Conservation (phyloP, 2,329 filamentous ascomycete species). For the Escovopsis sp. region DNA sequence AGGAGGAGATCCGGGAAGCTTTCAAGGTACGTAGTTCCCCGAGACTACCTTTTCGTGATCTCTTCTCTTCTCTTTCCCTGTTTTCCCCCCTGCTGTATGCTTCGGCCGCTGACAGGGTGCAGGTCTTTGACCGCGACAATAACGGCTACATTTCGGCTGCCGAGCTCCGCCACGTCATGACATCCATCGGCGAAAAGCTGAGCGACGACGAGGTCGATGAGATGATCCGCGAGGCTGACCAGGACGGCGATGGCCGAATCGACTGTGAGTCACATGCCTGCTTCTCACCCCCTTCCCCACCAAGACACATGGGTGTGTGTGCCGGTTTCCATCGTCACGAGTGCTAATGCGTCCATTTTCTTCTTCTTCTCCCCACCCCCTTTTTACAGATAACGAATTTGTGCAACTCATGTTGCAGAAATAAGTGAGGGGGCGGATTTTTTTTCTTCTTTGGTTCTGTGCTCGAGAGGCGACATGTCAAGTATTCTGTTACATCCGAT, state of each 20-base stretch:
- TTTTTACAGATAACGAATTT: constrained; percentile 64
- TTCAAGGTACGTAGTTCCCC: constrained; percentile 50
- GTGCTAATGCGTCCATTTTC: neutral
- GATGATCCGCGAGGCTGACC: constrained; percentile 85
- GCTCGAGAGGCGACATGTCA: constrained; percentile 3
- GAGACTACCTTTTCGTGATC: neutral
- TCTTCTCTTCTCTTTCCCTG: no score
- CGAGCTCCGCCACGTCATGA: constrained; percentile 82
- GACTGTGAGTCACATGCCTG: constrained; percentile 47
- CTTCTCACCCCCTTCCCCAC: no score
- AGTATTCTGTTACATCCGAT: constrained; percentile 3
- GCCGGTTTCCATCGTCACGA: no score
- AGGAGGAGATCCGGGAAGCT: constrained; percentile 79
- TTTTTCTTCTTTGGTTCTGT: constrained; percentile 3
- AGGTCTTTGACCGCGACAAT: constrained; percentile 78
- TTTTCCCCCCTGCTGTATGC: no score
- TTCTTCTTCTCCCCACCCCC: neutral
- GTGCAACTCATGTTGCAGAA: constrained; percentile 95
- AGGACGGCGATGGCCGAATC: constrained; percentile 77
- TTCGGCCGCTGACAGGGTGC: neutral
- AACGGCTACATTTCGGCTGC: constrained; percentile 85
- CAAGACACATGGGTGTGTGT: no score
- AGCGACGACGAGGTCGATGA: constrained; percentile 84
- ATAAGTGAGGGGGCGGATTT: constrained; percentile 63
- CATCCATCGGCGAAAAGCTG: constrained; percentile 80